Evolutionary conservation across 768 basidiomycete species (phyloP).

Genomic region (Kwoniella newhampshirensis): DNA sequence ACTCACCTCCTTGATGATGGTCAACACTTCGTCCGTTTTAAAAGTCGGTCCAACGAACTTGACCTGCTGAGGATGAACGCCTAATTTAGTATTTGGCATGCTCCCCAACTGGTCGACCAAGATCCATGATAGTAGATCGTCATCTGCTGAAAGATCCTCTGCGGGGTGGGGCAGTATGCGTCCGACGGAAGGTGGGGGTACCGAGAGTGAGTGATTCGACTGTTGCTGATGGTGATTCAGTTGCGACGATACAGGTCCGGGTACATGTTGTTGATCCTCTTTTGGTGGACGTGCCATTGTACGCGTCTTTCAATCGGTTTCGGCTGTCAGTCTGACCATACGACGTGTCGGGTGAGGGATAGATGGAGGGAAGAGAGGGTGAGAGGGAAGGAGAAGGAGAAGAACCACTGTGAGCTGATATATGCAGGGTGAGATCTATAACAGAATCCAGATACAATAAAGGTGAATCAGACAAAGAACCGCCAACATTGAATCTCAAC

Average conservation of each 20-base stretch:
- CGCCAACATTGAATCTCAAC: too few species aligned
- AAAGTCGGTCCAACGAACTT: conserved; percentile 46
- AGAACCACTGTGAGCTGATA: neutral
- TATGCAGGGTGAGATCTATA: too few species aligned
- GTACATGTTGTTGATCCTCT: too few species aligned
- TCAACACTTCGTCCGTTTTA: conserved; percentile 45
- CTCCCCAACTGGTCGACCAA: conserved; percentile 51
- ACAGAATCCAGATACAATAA: too few species aligned
- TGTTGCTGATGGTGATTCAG: neutral
- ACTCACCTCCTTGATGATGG: conserved; percentile 45
- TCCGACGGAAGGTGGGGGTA: neutral
- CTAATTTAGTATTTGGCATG: conserved; percentile 43
- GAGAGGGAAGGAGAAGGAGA: neutral
- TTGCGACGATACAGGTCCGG: neutral
- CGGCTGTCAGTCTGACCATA: neutral
- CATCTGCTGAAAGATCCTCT: conserved; percentile 47
- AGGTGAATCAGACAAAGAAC: too few species aligned
- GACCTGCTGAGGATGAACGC: conserved; percentile 50
- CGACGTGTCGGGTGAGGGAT: too few species aligned
- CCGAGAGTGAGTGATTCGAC: neutral
- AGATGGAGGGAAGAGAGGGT: too few species aligned
- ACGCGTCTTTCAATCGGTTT: too few species aligned
- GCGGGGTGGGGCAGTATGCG: conserved; percentile 41
- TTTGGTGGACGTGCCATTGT: too few species aligned
- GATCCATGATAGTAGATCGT: conserved; percentile 51